phyloP scores from a whole-genome alignment of 805 yeast species.

The Candida vaughaniae region DNA sequence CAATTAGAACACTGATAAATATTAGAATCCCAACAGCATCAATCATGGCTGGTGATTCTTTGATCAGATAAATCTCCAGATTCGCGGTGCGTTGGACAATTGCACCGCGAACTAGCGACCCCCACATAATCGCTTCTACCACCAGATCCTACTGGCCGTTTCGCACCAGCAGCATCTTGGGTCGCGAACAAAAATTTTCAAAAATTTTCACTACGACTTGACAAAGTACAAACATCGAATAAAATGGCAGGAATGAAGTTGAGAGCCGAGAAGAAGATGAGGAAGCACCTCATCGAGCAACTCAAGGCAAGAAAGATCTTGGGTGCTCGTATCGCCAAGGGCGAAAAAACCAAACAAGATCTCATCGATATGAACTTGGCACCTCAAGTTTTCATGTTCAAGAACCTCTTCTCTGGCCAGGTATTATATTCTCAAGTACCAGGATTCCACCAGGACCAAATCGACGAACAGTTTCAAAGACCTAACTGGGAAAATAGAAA shows the following conservation, averaged over 20 bases:
- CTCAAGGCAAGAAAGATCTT: constrained; percentile 40
- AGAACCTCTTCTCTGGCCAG: constrained; percentile 87
- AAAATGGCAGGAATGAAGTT: constrained; percentile 36
- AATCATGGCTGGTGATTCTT: background rate
- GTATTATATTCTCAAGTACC: constrained; percentile 87
- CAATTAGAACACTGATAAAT: background rate
- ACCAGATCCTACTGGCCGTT: no score
- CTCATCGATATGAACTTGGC: constrained; percentile 56
- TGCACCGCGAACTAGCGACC: no score
- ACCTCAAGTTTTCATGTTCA: constrained; percentile 80
- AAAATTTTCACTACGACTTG: background rate
- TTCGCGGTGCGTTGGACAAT: no score
- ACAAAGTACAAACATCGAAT: background rate
- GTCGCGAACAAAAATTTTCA: no score
- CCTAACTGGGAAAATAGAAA: constrained; percentile 89
- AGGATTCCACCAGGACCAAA: constrained; percentile 55
- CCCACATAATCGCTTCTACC: no score
- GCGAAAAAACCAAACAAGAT: constrained; percentile 32
- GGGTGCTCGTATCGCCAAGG: constrained; percentile 44
- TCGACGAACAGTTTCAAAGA: constrained; percentile 67
- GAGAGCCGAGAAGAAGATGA: constrained; percentile 47
- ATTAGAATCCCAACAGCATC: background rate
- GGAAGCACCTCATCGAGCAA: constrained; percentile 46
- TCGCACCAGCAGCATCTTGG: no score
- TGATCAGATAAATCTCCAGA: no score